Base-by-base conservation (phyloP, 495 filamentous ascomycete species). In the Trichoderma reesei region DNA sequence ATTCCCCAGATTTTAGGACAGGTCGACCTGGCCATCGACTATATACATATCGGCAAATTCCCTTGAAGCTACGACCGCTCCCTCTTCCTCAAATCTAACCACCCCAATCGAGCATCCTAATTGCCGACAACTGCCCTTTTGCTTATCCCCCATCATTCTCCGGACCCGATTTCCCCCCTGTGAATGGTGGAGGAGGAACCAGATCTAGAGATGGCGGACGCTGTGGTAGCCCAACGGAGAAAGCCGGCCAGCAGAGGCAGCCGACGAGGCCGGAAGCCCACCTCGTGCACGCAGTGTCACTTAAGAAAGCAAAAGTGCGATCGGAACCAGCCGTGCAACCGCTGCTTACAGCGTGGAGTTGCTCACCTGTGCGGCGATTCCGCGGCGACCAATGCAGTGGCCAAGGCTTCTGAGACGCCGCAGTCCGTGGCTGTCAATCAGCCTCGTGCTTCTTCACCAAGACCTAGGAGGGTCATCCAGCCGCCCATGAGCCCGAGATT, bases 241-340 rank as follows among this genome's bases (percentile, higher is more conserved):
- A 56, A 56, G 26, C 26, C 26, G 51, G 26, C 8, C 1, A 16
- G 26, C 9, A 56, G 51, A 56, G 51, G 51, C 26, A 56, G 51
- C 51, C 33, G 31, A 56, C 20, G 51, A 56, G 51, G 51, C 51
- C 51, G 51, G 51, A 56, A 56, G 9, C 51, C 51, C 51, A 56
- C 51, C 3, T 56, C 51, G 8, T 56, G 51, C 18, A 56, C 51
- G 26, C 51, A 56, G 26, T 56, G 51, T 8, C 51, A 56, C 34
- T 2, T 56, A 26, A 56, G 51, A 10, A 56, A 56, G 51, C 51
- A 56, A 6, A 56, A 56, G 14, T 56, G 51, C 8, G 51, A 56
- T 34, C 20, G 51, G 14, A 56, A 56, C 9, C 51, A 56, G 26
- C 51, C 51, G 5, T 56, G 51, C 26, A 56, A 56, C 26, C 51